Conservation (phyloP, 306 rosid genomes). For the Fragaria nilgerrensis region DNA sequence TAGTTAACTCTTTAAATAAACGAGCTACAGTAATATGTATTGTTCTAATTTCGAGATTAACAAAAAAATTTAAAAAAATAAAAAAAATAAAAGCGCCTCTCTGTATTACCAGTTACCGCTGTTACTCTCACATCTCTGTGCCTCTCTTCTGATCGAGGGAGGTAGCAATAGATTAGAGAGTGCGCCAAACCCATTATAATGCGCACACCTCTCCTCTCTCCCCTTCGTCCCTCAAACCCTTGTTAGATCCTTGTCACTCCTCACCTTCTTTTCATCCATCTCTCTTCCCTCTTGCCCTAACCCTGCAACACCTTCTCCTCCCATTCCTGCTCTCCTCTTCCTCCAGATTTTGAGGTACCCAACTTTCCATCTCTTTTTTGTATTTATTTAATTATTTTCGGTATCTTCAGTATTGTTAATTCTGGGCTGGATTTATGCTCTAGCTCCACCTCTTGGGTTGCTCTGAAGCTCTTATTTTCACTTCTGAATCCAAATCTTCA, state of each 20-base stretch:
- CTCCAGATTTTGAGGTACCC: slow-evolving; percentile 32
- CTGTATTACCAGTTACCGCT: slow-evolving; percentile 6
- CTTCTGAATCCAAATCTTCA: slow-evolving; percentile 14
- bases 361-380: neutral
- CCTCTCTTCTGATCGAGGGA: neutral
- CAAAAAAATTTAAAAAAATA: too few relatives aligned
- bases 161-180: slow-evolving; percentile 4
- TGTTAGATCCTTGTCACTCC: slow-evolving; percentile 13
- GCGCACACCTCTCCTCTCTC: neutral
- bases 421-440: neutral
- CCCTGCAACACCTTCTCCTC: slow-evolving; percentile 8
- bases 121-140: neutral
- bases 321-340: slow-evolving; percentile 16
- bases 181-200: slow-evolving; percentile 12
- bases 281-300: slow-evolving; percentile 1
- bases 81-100: neutral
- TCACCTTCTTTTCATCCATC: slow-evolving; percentile 15
- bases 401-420: neutral
- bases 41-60: too few relatives aligned
- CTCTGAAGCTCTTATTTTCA: slow-evolving; percentile 1
- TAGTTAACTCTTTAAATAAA: too few relatives aligned
- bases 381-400: neutral
- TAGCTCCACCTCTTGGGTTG: neutral
- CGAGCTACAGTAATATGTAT: too few relatives aligned
- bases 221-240: neutral